Percentiles rank a stretch among this genome's conserved stretches.
Conservation (phyloP, 257 asterid genomes). For the Haberlea rhodopensis region DNA sequence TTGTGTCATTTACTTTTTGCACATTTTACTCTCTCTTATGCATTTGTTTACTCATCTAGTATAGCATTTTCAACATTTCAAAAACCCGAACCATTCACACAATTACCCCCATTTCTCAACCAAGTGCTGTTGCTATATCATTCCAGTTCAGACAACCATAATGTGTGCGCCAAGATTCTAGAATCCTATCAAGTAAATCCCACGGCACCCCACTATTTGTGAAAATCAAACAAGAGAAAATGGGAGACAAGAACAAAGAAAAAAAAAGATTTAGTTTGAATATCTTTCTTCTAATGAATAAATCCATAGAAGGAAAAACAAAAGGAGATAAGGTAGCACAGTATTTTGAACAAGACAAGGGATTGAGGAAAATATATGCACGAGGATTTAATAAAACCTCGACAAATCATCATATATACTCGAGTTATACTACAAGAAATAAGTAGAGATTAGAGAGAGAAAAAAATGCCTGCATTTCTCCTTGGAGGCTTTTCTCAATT, state of each 20-base stretch:
- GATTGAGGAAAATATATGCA: background rate
- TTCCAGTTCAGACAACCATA: background rate
- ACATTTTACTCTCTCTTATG: no score
- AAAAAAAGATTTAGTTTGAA: background rate
- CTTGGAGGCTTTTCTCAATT: slow-evolving; percentile 77
- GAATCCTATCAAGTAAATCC: no score
- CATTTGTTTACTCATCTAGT: background rate
- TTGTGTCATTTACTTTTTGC: no score
- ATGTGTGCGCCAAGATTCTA: background rate
- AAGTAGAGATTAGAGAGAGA: background rate
- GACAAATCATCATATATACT: background rate
- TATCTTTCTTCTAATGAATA: background rate
- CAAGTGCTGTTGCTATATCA: background rate
- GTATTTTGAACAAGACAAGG: background rate
- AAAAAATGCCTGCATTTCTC: slow-evolving; percentile 72
- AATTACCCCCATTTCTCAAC: background rate
- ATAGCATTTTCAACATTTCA: background rate
- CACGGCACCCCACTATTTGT: background rate
- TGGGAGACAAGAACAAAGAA: background rate
- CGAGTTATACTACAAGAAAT: background rate
- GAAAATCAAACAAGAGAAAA: background rate
- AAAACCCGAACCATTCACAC: background rate
- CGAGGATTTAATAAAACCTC: background rate
- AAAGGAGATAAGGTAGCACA: background rate
- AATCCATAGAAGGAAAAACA: background rate